A percentile compares a stretch with the other conserved stretches of the same genome.
Evolutionary conservation across 768 basidiomycete genomes (phyloP).

Genomic region (Suillus subalutaceus): DNA sequence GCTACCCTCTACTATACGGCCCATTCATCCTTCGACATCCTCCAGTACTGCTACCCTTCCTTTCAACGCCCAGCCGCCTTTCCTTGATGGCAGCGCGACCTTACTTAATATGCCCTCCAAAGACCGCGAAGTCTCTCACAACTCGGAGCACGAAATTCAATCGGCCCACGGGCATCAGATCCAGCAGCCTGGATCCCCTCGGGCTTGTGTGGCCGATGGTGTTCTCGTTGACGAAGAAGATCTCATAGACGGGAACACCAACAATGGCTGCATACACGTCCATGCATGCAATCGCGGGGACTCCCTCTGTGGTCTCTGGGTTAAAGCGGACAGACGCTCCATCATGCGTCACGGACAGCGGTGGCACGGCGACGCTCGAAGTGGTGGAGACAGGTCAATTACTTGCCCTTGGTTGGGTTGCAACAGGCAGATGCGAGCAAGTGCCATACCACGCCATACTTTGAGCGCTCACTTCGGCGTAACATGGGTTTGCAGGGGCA

Average conservation of each 20-base stretch:
- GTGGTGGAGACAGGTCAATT: background rate
- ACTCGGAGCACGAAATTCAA: background rate
- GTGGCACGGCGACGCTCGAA: constrained; percentile 2
- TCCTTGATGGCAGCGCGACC: background rate
- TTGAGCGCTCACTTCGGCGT: background rate
- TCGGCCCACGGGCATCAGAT: background rate
- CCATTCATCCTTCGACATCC: background rate
- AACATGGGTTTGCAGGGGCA: background rate
- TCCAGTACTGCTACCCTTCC: background rate
- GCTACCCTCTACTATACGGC: background rate
- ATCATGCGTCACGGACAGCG: constrained; percentile 7
- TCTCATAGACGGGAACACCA: background rate
- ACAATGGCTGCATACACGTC: background rate
- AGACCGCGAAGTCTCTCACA: background rate
- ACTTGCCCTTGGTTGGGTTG: constrained; percentile 10
- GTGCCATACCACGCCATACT: background rate
- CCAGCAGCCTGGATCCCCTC: background rate
- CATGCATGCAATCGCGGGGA: background rate
- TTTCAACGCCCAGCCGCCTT: background rate
- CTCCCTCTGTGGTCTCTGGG: constrained; percentile 9
- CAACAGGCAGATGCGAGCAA: background rate
- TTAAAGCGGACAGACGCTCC: constrained; percentile 8
- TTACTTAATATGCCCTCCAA: background rate
- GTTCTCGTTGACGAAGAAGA: background rate
- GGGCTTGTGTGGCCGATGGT: background rate